A percentile compares a stretch with the other conserved stretches of the same genome.
phyloP scores from a whole-genome alignment of 352 stramenopile genomes.

The Globisporangium sylvaticum region DNA sequence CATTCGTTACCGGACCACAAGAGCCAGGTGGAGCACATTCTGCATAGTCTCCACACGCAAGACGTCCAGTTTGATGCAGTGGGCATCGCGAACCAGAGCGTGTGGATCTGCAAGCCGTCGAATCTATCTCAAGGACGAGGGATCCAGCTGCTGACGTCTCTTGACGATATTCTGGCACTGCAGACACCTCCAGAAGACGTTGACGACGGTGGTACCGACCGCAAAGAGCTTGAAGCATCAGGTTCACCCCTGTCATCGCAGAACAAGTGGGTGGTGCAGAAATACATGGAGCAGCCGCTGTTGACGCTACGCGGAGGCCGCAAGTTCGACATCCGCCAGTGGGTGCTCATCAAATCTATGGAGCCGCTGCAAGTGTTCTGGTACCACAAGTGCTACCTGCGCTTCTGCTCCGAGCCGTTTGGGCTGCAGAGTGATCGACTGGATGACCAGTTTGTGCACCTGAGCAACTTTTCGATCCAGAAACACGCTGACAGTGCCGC shows the following conservation, averaged over 20 bases:
- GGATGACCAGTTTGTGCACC: slow-evolving; percentile 58
- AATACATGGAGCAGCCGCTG: slow-evolving; percentile 83
- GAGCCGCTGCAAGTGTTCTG: slow-evolving; percentile 56
- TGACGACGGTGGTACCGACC: neutral
- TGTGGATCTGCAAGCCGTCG: slow-evolving; percentile 82
- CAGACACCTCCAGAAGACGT: neutral
- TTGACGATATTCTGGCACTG: slow-evolving; percentile 28
- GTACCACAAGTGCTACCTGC: slow-evolving; percentile 70
- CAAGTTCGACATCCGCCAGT: slow-evolving; percentile 89
- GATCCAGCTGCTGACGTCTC: slow-evolving; percentile 46
- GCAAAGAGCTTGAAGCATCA: neutral
- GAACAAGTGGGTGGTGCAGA: slow-evolving; percentile 69
- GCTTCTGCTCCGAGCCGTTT: slow-evolving; percentile 67
- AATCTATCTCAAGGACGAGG: slow-evolving; percentile 73
- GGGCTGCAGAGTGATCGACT: slow-evolving; percentile 25
- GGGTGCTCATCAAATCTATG: slow-evolving; percentile 71
- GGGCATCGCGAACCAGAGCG: slow-evolving; percentile 21
- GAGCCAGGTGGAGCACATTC: slow-evolving; percentile 13
- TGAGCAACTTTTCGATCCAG: slow-evolving; percentile 87
- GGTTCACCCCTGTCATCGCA: neutral
- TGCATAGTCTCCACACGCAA: slow-evolving; percentile 20
- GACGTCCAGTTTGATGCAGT: slow-evolving; percentile 50
- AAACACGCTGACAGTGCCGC: slow-evolving; percentile 32
- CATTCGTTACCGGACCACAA: neutral
- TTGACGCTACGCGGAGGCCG: slow-evolving; percentile 33